A percentile compares a stretch with the other conserved stretches of the same genome.
Evolutionary conservation across 352 stramenopile genomes (phyloP).

Genomic region (Thraustochytrium sp.): DNA sequence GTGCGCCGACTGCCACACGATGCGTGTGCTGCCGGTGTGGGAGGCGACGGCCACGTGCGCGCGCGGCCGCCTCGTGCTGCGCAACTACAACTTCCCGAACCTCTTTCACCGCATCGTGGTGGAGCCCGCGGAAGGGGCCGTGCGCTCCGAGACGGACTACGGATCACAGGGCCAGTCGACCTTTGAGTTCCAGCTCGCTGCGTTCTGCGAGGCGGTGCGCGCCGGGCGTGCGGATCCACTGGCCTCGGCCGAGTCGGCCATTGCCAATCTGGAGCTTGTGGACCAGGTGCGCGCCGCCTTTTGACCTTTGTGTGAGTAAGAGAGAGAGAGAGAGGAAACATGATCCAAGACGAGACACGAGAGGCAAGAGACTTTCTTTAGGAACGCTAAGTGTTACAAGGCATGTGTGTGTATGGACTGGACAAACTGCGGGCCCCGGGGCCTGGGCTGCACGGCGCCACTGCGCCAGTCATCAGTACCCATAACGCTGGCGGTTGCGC

Average conservation of each 20-base stretch:
- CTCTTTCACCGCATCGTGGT: neutral
- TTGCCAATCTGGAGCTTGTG: neutral
- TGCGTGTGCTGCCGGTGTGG: neutral
- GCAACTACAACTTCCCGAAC: neutral
- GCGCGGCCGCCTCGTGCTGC: neutral
- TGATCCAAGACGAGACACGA: neutral
- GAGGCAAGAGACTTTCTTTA: neutral
- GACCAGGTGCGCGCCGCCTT: neutral
- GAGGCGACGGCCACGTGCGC: neutral
- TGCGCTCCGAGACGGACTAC: neutral
- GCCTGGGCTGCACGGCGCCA: too few species aligned
- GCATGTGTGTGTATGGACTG: too few species aligned
- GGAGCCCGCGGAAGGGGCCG: neutral
- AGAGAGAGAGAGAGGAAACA: neutral
- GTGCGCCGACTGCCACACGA: neutral
- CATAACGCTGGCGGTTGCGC: neutral
- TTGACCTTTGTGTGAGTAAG: too few species aligned
- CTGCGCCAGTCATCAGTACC: too few species aligned
- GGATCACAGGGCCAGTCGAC: neutral
- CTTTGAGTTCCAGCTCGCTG: constrained; percentile 10
- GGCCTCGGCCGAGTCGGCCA: neutral
- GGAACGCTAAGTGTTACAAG: neutral
- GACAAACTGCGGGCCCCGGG: too few species aligned
- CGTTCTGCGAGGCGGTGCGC: neutral
- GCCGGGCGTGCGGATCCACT: neutral